Evolutionary conservation across 2,329 filamentous ascomycete genomes (phyloP).

Genomic region (Graphiopsis chlorocephala): DNA sequence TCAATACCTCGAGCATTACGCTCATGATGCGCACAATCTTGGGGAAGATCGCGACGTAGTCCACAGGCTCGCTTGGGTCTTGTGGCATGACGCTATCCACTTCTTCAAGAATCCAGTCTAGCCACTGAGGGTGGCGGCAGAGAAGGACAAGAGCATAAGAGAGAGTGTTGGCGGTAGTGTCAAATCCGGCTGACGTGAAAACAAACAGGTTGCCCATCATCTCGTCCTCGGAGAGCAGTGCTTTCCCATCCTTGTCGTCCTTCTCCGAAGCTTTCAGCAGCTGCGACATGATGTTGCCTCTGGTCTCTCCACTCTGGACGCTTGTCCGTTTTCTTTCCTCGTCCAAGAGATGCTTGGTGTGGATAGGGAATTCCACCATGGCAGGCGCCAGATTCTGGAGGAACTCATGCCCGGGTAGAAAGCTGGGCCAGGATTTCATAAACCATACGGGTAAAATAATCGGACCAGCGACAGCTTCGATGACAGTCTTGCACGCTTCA

Average conservation of each 20-base stretch:
- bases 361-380: constrained; percentile 27
- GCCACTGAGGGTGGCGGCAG: constrained; percentile 47
- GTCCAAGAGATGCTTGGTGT: constrained; percentile 25
- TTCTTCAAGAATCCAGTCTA: constrained; percentile 54
- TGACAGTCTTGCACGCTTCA: constrained; percentile 26
- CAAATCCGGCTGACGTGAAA: constrained; percentile 48
- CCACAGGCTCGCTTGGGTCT: constrained; percentile 27
- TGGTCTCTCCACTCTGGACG: constrained; percentile 17
- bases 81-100: constrained; percentile 38
- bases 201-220: constrained; percentile 46
- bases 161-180: constrained; percentile 52
- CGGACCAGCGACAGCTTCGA: constrained; percentile 25
- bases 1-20: constrained; percentile 51
- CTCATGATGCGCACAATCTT: constrained; percentile 45
- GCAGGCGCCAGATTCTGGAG: constrained; percentile 23
- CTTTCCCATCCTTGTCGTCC: constrained; percentile 21
- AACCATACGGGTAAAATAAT: constrained; percentile 30
- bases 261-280: constrained; percentile 25
- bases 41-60: constrained; percentile 47
- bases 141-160: constrained; percentile 50
- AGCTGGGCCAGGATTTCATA: constrained; percentile 25
- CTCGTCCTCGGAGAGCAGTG: constrained; percentile 38
- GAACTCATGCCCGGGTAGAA: constrained; percentile 22
- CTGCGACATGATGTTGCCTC: constrained; percentile 31
- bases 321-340: constrained; percentile 22